These are phyloP conservation scores for Trametes pubescens DNA, from an alignment of 1,284 basidiomycete species.

Conservation along the genomic window DNA sequence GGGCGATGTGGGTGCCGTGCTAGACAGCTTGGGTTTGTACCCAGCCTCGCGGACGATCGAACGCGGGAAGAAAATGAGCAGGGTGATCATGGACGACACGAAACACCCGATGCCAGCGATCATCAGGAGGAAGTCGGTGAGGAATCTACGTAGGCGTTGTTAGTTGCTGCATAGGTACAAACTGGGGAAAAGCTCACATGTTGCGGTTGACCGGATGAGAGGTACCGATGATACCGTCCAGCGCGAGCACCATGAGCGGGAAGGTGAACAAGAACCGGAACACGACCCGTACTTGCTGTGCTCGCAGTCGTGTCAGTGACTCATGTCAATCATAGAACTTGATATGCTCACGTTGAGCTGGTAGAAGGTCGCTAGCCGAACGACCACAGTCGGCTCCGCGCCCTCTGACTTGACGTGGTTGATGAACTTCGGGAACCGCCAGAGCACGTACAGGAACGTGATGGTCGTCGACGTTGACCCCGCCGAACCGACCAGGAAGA, in stretches of 20 bases:
- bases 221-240: conserved; percentile 62
- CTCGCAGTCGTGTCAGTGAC: conserved; percentile 18
- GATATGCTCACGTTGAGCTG: conserved; percentile 69
- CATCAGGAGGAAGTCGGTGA: conserved; percentile 70
- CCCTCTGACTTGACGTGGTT: conserved; percentile 71
- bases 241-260: conserved; percentile 66
- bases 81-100: conserved; percentile 76
- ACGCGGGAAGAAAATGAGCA: conserved; percentile 82
- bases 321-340: background rate
- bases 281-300: conserved; percentile 65
- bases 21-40: conserved; percentile 50
- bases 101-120: conserved; percentile 74
- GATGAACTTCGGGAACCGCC: conserved; percentile 72
- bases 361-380: conserved; percentile 74
- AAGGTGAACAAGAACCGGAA: conserved; percentile 76
- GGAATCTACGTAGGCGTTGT: conserved; percentile 13
- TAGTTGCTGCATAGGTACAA: background rate
- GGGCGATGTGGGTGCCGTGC: conserved; percentile 35
- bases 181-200: conserved; percentile 53
- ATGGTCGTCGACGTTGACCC: conserved; percentile 71
- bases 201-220: conserved; percentile 56
- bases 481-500: conserved; percentile 70
- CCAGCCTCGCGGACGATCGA: conserved; percentile 69
- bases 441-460: conserved; percentile 71
- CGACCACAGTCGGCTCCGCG: conserved; percentile 72